These are phyloP conservation scores for Geosmithia putterillii DNA, from an alignment of 2,329 filamentous ascomycete species.

Conservation along the genomic window DNA sequence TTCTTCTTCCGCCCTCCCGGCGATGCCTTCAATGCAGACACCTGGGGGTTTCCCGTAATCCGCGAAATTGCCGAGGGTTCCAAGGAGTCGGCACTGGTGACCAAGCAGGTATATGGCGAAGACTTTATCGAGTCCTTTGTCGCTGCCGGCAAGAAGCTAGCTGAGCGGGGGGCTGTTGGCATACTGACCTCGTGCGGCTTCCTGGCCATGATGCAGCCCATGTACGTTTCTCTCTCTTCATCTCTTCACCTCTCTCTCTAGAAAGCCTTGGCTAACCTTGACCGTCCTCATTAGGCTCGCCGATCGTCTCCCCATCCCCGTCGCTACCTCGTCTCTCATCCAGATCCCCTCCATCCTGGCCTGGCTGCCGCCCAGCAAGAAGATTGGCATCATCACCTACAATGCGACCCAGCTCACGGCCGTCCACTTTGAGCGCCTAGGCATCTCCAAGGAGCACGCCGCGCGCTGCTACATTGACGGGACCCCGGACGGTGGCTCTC, in stretches of 20 bases:
- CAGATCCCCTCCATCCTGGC: constrained; percentile 18
- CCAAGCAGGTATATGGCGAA: constrained; percentile 13
- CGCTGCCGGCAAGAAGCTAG: constrained; percentile 16
- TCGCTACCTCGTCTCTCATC: constrained; percentile 20
- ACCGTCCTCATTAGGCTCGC: constrained; percentile 11
- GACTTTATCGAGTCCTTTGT: constrained; percentile 21
- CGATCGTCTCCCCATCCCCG: constrained; percentile 17
- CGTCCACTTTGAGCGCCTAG: constrained; percentile 9
- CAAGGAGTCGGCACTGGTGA: constrained; percentile 14
- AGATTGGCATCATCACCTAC: constrained; percentile 18
- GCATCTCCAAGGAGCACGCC: constrained; percentile 8
- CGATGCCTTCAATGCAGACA: constrained; percentile 19
- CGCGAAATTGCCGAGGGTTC: constrained; percentile 18
- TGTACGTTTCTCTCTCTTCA: constrained; percentile 7
- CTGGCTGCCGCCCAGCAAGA: constrained; percentile 9
- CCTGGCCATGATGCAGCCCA: constrained; percentile 19
- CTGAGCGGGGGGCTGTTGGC: constrained; percentile 18
- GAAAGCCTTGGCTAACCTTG: neutral
- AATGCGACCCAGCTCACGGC: constrained; percentile 11
- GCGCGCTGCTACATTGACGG: constrained; percentile 9
- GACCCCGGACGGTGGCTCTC: constrained; percentile 8
- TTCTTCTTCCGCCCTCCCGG: constrained; percentile 19
- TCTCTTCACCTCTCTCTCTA: neutral
- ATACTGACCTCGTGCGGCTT: constrained; percentile 27
- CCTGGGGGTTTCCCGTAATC: constrained; percentile 23